Evolutionary conservation across 345 rosid species (phyloP), one percentile per base, ranked within the genome.

Genomic region (Melastoma malabathricum): DNA sequence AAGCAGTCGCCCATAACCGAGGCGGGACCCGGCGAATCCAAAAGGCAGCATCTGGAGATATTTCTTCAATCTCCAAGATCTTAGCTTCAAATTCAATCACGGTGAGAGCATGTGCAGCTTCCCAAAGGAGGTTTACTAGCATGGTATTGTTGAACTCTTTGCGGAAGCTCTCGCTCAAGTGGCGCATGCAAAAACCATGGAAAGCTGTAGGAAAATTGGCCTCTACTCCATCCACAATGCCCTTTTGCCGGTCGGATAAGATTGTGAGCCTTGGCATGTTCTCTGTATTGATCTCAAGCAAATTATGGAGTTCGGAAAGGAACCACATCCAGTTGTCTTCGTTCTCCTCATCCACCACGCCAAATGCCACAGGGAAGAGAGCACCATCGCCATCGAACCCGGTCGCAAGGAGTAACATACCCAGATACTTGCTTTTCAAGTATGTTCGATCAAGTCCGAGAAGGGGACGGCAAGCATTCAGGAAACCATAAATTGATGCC

Each of bases 291-390:
- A 89, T 72, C 67, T 92, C 98, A 3, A 92, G 95, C 60, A 87
- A 81, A 44, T 72, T 87, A 64, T 82, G 98, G 59, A 92, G 96
- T 65, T 87, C 96, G 23, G 93, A 82, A 14, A 92, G 76, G 71
- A 92, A 92, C 98, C 98, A 92, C 96, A 87, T 87, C 96, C 98
- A 92, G 44, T 82, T 92, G 61, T 92, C 96, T 23, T 92, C 95
- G 46, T 79, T 92, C 73, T 92, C 98, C 64, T 92, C 98, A 16
- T 92, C 96, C 16, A 87, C 84, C 44, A 87, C 93, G 38, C 98
- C 98, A 64, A 92, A 92, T 50, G 96, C 96, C 63, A 92, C 46
- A 0, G 96, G 98, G 72, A 87, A 92, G 59, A 92, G 54, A 31
- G 89, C 89, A 8, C 98, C 98, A 52, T 87, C 95, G 44, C 98